These are phyloP conservation scores for Dryadomyces quercivorus DNA, from an alignment of 2,329 filamentous ascomycete species.

Conservation along the genomic window DNA sequence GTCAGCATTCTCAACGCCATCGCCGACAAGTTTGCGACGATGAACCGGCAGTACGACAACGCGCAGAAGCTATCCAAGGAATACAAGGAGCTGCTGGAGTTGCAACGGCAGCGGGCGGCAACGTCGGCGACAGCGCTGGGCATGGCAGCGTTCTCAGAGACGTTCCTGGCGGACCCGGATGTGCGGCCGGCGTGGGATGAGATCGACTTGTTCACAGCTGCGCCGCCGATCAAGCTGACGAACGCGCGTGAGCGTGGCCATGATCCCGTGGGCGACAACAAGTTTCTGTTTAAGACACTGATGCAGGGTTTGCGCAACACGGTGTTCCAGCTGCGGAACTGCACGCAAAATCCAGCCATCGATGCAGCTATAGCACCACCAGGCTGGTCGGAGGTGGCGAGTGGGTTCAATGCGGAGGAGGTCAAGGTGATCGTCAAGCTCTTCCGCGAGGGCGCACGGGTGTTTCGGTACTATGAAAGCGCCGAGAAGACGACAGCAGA, in stretches of 20 bases:
- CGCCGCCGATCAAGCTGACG: constrained; percentile 90
- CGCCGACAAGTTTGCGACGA: constrained; percentile 92
- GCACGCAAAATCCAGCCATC: constrained; percentile 63
- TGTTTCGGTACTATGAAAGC: constrained; percentile 85
- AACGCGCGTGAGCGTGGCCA: constrained; percentile 80
- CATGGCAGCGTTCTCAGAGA: constrained; percentile 50
- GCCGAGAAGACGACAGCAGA: constrained; percentile 60
- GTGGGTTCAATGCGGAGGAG: constrained; percentile 94
- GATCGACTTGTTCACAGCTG: constrained; percentile 81
- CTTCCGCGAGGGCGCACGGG: constrained; percentile 89
- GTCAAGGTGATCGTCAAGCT: constrained; percentile 93
- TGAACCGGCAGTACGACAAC: constrained; percentile 94
- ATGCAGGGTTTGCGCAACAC: constrained; percentile 94
- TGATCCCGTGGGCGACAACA: constrained; percentile 91
- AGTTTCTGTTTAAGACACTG: constrained; percentile 93
- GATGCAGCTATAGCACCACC: constrained; percentile 68
- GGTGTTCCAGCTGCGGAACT: constrained; percentile 86
- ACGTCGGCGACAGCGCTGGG: constrained; percentile 23
- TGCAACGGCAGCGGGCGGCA: constrained; percentile 30
- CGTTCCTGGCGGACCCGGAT: constrained; percentile 74
- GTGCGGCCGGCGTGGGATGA: constrained; percentile 89
- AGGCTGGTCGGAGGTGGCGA: constrained; percentile 93
- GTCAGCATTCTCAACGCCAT: constrained; percentile 98
- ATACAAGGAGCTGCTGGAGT: constrained; percentile 64
- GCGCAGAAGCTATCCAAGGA: constrained; percentile 92